Base-by-base conservation (phyloP, 345 rosid genomes). In the Eucalyptus guilfoylei region DNA sequence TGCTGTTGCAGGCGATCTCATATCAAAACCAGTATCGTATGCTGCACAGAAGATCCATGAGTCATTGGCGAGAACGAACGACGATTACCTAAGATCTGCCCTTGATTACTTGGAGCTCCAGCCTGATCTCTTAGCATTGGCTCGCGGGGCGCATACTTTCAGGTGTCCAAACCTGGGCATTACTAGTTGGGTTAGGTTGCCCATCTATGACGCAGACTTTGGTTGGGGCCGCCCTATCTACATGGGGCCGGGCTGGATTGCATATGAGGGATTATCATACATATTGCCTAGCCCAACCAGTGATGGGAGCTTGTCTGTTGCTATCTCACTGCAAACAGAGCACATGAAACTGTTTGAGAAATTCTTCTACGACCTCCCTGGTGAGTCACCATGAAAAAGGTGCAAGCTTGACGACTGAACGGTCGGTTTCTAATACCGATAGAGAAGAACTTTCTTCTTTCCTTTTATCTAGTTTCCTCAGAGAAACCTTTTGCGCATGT, bases 211-310 rank as follows among this genome's bases (percentile, higher is more conserved):
- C 52, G 98, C 98, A 11, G 99, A 97, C 91, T 97, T 97, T 47
- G 99, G 99, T 8, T 97, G 99, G 99, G 99, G 99, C 6, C 92
- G 99, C 40, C 99, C 98, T 58, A 94, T 97, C 28, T 96, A 93
- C 55, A 96, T 97, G 99, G 99, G 99, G 32, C 98, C 97, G 14
- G 99, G 99, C 67, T 95, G 97, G 19, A 94, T 95, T 81, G 94
- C 97, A 40, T 96, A 94, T 50, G 99, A 97, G 89, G 99, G 99
- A 48, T 89, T 95, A 52, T 94, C 99, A 4, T 95, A 94, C 92
- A 91, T 96, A 72, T 88, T 96, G 83, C 99, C 99, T 7, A 96
- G 99, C 91, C 90, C 99, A 9, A 91, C 92, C 49, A 93, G 92
- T 37, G 99, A 97, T 85, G 99, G 99, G 40, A 94, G 95, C 94